A percentile compares a stretch with the other conserved stretches of the same genome.
These are phyloP conservation scores for Paraconiothyrium sp. DNA, from an alignment of 2,329 filamentous ascomycete genomes.

Conservation along the genomic window DNA sequence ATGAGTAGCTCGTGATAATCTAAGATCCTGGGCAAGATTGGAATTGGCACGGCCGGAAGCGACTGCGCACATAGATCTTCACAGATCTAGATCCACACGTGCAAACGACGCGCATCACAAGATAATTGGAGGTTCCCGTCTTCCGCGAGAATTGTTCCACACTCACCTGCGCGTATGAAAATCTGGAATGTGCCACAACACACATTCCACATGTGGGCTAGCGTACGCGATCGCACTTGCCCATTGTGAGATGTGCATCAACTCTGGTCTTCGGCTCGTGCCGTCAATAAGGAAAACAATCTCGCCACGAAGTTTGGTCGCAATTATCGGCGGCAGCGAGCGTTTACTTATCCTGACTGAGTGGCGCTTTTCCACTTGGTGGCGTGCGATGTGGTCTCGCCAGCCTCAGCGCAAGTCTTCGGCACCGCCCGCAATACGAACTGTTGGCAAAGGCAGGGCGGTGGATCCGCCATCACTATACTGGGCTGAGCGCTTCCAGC, in stretches of 20 bases:
- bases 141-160: not conserved
- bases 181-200: not conserved
- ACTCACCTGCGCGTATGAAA: not conserved
- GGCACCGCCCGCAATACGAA: constrained; percentile 3
- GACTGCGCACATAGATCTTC: no score
- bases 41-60: no score
- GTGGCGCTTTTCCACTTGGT: no score
- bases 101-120: not conserved
- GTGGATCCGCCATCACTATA: not conserved
- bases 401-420: constrained; percentile 1
- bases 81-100: no score
- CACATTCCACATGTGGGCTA: not conserved
- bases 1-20: no score
- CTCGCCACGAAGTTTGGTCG: not conserved
- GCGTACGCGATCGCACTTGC: constrained; percentile 5
- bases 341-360: not conserved
- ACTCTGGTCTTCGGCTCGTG: not conserved
- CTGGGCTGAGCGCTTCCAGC: not conserved
- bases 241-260: not conserved
- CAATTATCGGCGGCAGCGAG: not conserved
- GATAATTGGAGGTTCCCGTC: not conserved
- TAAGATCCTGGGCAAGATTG: no score
- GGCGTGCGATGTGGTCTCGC: not conserved
- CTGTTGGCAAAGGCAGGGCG: not conserved
- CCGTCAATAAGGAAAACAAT: constrained; percentile 1